Percentiles rank a stretch among this genome's conserved stretches.
These are phyloP conservation scores for Aspergillus steynii DNA, from an alignment of 495 filamentous ascomycete species.

Conservation along the genomic window DNA sequence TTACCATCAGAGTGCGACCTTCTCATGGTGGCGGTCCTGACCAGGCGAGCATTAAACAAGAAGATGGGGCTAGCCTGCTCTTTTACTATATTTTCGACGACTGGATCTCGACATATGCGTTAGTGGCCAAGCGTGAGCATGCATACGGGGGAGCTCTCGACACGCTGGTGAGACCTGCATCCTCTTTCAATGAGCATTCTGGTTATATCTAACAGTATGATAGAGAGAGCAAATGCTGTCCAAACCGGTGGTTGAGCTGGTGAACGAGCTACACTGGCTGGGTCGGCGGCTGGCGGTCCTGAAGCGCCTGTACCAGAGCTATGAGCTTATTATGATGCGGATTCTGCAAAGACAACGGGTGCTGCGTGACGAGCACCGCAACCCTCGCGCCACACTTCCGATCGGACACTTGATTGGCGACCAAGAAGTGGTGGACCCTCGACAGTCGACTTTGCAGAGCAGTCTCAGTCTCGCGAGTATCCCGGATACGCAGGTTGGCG, in stretches of 20 bases:
- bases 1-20: slow-evolving; percentile 54
- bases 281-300: slow-evolving; percentile 65
- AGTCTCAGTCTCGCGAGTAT: slow-evolving; percentile 20
- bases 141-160: slow-evolving; percentile 60
- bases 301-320: slow-evolving; percentile 77
- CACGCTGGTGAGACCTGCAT: slow-evolving; percentile 46
- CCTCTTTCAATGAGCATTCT: background rate
- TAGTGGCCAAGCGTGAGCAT: slow-evolving; percentile 61
- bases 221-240: slow-evolving; percentile 58
- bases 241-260: slow-evolving; percentile 58
- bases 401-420: slow-evolving; percentile 32
- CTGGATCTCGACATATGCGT: slow-evolving; percentile 68
- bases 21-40: slow-evolving; percentile 33
- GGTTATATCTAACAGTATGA: slow-evolving; percentile 4
- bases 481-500: slow-evolving; percentile 48
- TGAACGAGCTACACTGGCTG: slow-evolving; percentile 72
- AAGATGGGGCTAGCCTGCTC: slow-evolving; percentile 71
- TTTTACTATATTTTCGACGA: slow-evolving; percentile 91
- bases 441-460: slow-evolving; percentile 30
- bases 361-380: slow-evolving; percentile 38
- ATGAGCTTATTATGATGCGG: slow-evolving; percentile 74
- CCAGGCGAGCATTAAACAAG: slow-evolving; percentile 43
- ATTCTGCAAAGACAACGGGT: slow-evolving; percentile 58
- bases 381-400: slow-evolving; percentile 21
- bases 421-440: slow-evolving; percentile 29